Evolutionary conservation across 352 stramenopile species (phyloP).

Genomic region (Aphanomyces stellatus): DNA sequence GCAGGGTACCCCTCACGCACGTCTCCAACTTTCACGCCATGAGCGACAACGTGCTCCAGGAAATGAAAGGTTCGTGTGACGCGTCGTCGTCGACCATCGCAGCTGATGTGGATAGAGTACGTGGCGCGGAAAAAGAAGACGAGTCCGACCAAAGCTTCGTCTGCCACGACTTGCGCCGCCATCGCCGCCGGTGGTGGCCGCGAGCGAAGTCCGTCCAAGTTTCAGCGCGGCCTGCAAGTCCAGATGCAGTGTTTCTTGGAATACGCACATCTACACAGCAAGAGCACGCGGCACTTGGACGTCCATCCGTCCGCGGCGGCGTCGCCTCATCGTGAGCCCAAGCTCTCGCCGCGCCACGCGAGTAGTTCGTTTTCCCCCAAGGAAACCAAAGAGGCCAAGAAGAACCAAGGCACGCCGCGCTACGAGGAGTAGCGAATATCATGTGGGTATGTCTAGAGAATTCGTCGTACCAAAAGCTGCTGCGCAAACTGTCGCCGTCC

Average conservation of each 20-base stretch:
- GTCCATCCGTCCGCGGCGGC: not conserved
- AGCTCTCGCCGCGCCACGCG: not conserved
- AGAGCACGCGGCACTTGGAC: constrained; percentile 4
- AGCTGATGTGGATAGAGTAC: not conserved
- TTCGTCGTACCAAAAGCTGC: constrained; percentile 22
- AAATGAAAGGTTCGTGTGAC: not conserved
- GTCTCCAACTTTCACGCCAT: not conserved
- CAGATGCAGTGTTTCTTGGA: constrained; percentile 13
- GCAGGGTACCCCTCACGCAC: too few relatives aligned
- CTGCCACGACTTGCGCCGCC: not conserved
- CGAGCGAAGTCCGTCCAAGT: not conserved
- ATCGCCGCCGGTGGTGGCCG: not conserved
- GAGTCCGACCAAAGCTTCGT: not conserved
- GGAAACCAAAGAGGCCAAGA: not conserved
- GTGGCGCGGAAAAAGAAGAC: not conserved
- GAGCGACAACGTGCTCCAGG: not conserved
- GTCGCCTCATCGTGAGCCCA: too few relatives aligned
- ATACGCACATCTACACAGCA: constrained; percentile 5
- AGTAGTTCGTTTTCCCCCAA: too few relatives aligned
- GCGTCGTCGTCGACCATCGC: not conserved
- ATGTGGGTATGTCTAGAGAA: not conserved
- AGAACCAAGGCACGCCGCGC: too few relatives aligned
- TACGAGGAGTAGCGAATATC: not conserved
- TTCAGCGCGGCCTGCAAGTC: not conserved
- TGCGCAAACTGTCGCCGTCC: constrained; percentile 51